A percentile compares a stretch with the other conserved stretches of the same genome.
These are phyloP conservation scores for Neurospora sp. DNA, from an alignment of 2,329 filamentous ascomycete species.

Conservation along the genomic window DNA sequence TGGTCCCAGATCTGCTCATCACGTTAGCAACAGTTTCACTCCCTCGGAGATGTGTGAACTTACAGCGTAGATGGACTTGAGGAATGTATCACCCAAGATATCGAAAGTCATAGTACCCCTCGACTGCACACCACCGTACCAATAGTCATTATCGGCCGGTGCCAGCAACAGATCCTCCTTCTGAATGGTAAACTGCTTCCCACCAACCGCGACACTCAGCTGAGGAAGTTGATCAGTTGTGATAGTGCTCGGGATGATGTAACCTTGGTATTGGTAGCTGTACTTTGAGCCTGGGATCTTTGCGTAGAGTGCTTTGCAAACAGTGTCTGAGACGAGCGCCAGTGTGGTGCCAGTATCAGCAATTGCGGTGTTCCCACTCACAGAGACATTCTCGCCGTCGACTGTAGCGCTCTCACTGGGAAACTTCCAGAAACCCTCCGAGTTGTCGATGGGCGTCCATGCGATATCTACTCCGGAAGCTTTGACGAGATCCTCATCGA, in stretches of 20 bases:
- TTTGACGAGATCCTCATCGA: constrained; percentile 53
- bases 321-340: constrained; percentile 51
- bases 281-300: constrained; percentile 53
- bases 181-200: constrained; percentile 48
- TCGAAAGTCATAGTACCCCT: constrained; percentile 49
- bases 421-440: constrained; percentile 60
- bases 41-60: constrained; percentile 20
- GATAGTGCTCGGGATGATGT: constrained; percentile 47
- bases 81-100: constrained; percentile 53
- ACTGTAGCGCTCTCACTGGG: constrained; percentile 46
- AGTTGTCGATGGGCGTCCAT: constrained; percentile 54
- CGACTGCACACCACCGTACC: constrained; percentile 58
- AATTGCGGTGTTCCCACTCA: constrained; percentile 53
- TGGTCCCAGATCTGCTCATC: constrained; percentile 49
- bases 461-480: constrained; percentile 40
- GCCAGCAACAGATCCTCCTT: constrained; percentile 55
- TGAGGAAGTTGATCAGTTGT: constrained; percentile 44
- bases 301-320: constrained; percentile 53
- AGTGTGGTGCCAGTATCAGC: constrained; percentile 65
- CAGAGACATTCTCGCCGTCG: constrained; percentile 41
- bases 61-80: constrained; percentile 57
- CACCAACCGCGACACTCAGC: constrained; percentile 54
- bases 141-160: constrained; percentile 40
- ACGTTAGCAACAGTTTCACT: constrained; percentile 3
- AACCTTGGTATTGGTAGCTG: constrained; percentile 49